These are phyloP conservation scores for Candida nanaspora DNA, from an alignment of 805 yeast species.

Conservation along the genomic window DNA sequence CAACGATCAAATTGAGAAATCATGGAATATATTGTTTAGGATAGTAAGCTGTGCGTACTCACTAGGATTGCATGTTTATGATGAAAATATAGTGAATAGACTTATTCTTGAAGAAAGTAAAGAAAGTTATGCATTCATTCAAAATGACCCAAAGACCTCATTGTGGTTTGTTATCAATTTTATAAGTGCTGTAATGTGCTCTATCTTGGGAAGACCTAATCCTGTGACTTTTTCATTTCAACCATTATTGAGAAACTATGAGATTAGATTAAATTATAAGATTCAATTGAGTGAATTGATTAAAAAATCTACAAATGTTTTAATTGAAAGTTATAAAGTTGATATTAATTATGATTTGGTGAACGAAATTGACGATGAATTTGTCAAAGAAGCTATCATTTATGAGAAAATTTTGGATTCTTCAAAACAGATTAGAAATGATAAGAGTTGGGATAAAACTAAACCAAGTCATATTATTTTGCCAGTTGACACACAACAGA, in stretches of 20 bases:
- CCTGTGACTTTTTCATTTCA: conserved; percentile 38
- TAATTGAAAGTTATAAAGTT: conserved; percentile 44
- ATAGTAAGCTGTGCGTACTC: conserved; percentile 43
- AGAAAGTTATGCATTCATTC: conserved; percentile 19
- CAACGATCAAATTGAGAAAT: conserved; percentile 41
- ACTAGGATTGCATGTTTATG: conserved; percentile 42
- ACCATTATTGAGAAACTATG: conserved; percentile 25
- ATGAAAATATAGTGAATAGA: conserved; percentile 24
- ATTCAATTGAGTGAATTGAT: conserved; percentile 44
- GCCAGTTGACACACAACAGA: conserved; percentile 20
- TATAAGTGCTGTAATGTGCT: conserved; percentile 40
- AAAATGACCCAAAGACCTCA: conserved; percentile 32
- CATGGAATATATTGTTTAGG: conserved; percentile 46
- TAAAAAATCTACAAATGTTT: conserved; percentile 39
- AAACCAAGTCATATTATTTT: conserved; percentile 19
- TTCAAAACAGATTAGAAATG: conserved; percentile 16
- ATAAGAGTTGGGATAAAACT: conserved; percentile 12
- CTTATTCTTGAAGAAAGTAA: conserved; percentile 23
- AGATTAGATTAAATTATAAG: conserved; percentile 31
- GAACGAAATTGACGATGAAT: conserved; percentile 31
- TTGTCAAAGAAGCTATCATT: conserved; percentile 33
- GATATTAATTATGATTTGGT: conserved; percentile 36
- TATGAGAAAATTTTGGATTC: conserved; percentile 28
- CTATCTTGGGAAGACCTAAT: conserved; percentile 47
- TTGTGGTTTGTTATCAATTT: conserved; percentile 45